Conservation (phyloP, 23 red algal genomes). For the Gracilariopsis chorda region DNA sequence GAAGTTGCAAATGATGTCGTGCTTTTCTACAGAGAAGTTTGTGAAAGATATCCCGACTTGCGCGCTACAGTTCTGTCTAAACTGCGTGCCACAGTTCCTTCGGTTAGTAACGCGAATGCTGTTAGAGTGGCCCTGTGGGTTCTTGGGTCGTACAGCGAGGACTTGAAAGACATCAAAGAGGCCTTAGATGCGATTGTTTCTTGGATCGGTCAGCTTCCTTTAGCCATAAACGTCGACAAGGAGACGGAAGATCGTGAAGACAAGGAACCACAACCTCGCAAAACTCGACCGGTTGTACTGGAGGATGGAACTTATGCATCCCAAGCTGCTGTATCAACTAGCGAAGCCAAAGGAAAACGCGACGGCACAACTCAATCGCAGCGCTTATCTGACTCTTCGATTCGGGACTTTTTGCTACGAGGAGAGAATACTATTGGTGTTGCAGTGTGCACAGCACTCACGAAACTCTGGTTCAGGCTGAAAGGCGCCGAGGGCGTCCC, state of each 20-base stretch:
- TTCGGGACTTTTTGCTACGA: conserved; percentile 69
- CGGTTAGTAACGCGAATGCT: conserved; percentile 46
- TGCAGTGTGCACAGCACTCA: conserved; percentile 82
- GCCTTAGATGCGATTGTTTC: conserved; percentile 79
- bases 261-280: not conserved
- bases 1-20: conserved; percentile 82
- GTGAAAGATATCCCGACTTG: conserved; percentile 66
- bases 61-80: conserved; percentile 60
- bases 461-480: conserved; percentile 86
- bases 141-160: conserved; percentile 83
- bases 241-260: conserved; percentile 41
- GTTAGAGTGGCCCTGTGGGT: conserved; percentile 86
- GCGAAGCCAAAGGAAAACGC: not conserved
- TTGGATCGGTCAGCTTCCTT: conserved; percentile 72
- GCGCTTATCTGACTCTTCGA: conserved; percentile 21
- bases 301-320: conserved; percentile 98
- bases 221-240: not conserved
- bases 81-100: conserved; percentile 60
- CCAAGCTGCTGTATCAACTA: conserved; percentile 35
- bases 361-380: not conserved
- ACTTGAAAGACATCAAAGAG: conserved; percentile 64
- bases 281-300: conserved; percentile 69
- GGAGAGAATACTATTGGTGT: conserved; percentile 90
- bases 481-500: conserved; percentile 39
- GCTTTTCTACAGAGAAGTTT: conserved; percentile 78